Evolutionary conservation across 2,329 filamentous ascomycete genomes (phyloP), one percentile per base, ranked within the genome.

Genomic region (Penicillium crustosum): DNA sequence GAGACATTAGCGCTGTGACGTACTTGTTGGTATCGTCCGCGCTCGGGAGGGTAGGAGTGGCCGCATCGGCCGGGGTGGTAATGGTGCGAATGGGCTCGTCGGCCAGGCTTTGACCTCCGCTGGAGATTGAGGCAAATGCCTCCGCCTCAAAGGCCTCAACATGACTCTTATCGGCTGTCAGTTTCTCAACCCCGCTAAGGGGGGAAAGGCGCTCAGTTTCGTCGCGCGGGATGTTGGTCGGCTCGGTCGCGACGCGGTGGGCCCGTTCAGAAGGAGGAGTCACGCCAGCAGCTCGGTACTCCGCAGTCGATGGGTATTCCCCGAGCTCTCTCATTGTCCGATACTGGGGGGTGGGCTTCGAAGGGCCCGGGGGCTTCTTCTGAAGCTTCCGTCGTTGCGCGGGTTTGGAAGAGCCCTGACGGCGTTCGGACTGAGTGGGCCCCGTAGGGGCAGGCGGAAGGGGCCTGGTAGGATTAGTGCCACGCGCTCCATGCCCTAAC

Each of bases 391-490:
- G 59, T 53, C 54, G 59, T 43, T 56, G 52, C 55, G 55, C 58
- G 53, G 60, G 60, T 53, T 65, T 48, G 39, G 56, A 58, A 59
- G 59, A 53, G 29, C 48, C 53, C 53, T 58, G 56, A 38, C 51
- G 60, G 49, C 49, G 49, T 35, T 47, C 47, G 47, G 57, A 57
- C 38, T 59, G 63, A 57, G 60, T 62, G 58, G 54, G 53, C 36
- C 61, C 61, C 62, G 59, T 63, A 58, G 60, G 57, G 64, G 63
- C 55, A 64, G 61, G 64, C 64, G 62, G 64, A 64, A 62, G 42
- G 51, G 47, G 47, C 50, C 58, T 58, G 50, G 55, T 61, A 65
- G 62, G 55, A 61, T 66, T 65, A 67, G 63, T 57, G 64, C 58
- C 60, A 55, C 42, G 53, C 52, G 49, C 62, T 38, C 27, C 41